Percentiles rank a stretch among this genome's conserved stretches.
phyloP scores from a whole-genome alignment of 1,284 basidiomycete genomes.

The Rhizoctonia solani region DNA sequence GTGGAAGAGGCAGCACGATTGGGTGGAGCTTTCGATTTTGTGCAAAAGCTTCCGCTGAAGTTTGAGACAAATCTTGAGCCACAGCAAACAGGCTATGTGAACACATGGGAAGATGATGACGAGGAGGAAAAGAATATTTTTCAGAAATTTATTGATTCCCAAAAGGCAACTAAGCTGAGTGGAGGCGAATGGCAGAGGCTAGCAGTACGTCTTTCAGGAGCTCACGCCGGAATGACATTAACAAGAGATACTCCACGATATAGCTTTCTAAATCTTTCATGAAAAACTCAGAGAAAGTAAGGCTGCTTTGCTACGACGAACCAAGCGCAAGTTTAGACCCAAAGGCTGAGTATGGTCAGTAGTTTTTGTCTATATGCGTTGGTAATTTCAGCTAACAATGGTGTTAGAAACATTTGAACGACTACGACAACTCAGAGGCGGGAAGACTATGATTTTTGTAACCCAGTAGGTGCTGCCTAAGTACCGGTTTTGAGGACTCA shows the following conservation, averaged over 20 bases:
- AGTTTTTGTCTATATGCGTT: constrained; percentile 34
- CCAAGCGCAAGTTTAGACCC: constrained; percentile 65
- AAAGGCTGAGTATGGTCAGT: constrained; percentile 66
- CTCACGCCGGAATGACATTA: constrained; percentile 46
- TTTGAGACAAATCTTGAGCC: constrained; percentile 34
- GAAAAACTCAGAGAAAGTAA: constrained; percentile 65
- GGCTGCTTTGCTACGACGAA: constrained; percentile 74
- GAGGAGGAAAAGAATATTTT: not conserved
- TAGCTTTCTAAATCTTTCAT: constrained; percentile 69
- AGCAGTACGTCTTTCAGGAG: constrained; percentile 54
- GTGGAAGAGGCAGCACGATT: constrained; percentile 37
- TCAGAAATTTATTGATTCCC: constrained; percentile 26
- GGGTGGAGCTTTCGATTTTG: constrained; percentile 38
- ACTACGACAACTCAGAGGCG: constrained; percentile 58
- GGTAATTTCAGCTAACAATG: not conserved
- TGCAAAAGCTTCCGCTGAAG: constrained; percentile 35
- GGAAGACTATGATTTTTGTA: constrained; percentile 74
- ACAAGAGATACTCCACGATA: not conserved
- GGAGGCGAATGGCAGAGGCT: constrained; percentile 80
- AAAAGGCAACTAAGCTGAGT: constrained; percentile 50
- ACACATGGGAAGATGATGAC: not conserved
- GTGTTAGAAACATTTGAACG: constrained; percentile 65
- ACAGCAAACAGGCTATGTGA: not conserved
- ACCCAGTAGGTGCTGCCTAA: constrained; percentile 50
- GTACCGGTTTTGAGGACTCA: not conserved